Evolutionary conservation across 768 basidiomycete species (phyloP).

Genomic region (Hygrophoropsis aurantiaca): DNA sequence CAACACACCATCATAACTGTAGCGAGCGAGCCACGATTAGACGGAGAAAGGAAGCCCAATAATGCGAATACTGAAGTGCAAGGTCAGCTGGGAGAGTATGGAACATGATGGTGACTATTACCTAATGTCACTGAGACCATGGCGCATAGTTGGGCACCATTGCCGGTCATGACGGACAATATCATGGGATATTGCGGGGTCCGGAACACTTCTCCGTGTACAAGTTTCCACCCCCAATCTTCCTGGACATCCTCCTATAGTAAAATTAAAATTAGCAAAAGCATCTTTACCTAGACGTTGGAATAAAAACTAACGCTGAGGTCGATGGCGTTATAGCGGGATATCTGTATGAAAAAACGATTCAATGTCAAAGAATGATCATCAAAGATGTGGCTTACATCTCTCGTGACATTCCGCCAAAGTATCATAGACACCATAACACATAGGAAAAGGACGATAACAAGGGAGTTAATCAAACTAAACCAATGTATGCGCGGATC

Average conservation of each 20-base stretch:
- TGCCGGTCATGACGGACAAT: slow-evolving; percentile 86
- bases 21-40: slow-evolving; percentile 90
- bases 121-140: slow-evolving; percentile 90
- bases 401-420: slow-evolving; percentile 80
- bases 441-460: slow-evolving; percentile 90
- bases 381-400: slow-evolving; percentile 49
- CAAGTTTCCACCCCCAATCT: slow-evolving; percentile 98
- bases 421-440: slow-evolving; percentile 93
- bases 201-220: slow-evolving; percentile 96
- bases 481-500: slow-evolving; percentile 97
- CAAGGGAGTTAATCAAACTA: slow-evolving; percentile 87
- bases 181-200: slow-evolving; percentile 74
- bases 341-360: slow-evolving; percentile 51
- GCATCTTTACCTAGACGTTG: neutral
- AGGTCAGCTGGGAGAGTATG: slow-evolving; percentile 6
- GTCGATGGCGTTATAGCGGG: slow-evolving; percentile 93
- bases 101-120: slow-evolving; percentile 24
- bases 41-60: slow-evolving; percentile 91
- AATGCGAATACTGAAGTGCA: slow-evolving; percentile 74
- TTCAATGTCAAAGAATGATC: slow-evolving; percentile 8
- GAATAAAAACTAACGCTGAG: slow-evolving; percentile 59
- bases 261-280: neutral
- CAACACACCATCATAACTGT: slow-evolving; percentile 94
- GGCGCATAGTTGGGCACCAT: slow-evolving; percentile 73
- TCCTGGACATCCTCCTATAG: slow-evolving; percentile 91